These are phyloP conservation scores for Solanum stenotomum DNA, from an alignment of 257 asterid genomes.

Conservation along the genomic window DNA sequence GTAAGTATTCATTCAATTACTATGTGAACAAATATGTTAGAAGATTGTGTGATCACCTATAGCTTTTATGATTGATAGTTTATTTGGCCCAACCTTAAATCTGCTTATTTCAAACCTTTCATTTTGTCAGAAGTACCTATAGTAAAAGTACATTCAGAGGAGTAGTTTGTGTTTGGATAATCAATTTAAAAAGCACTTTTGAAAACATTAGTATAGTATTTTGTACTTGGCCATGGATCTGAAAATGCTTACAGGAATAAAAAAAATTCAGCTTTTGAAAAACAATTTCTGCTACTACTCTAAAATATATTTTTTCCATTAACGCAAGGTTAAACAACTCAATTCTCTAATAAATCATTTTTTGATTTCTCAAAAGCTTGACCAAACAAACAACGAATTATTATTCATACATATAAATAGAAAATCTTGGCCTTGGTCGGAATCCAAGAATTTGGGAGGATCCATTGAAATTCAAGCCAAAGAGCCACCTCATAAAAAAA, in stretches of 20 bases:
- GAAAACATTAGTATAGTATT: not conserved
- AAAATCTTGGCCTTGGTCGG: conserved; percentile 15
- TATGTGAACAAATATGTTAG: not conserved
- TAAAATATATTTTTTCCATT: not conserved
- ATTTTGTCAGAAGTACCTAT: not conserved
- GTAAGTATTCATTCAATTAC: not conserved
- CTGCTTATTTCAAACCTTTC: too few species aligned
- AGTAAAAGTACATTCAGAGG: not conserved
- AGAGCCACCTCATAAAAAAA: not conserved
- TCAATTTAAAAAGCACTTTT: not conserved
- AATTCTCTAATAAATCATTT: not conserved
- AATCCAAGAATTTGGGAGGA: conserved; percentile 18
- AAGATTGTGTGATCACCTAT: not conserved
- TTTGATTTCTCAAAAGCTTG: not conserved
- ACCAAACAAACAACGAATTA: not conserved
- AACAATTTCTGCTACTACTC: not conserved
- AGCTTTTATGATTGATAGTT: too few species aligned
- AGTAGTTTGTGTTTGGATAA: not conserved
- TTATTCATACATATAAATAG: not conserved
- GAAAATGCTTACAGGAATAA: not conserved
- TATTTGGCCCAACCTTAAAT: not conserved
- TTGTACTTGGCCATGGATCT: not conserved
- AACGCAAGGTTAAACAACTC: not conserved
- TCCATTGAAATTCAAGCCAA: conserved; percentile 5
- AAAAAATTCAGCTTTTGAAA: not conserved